These are phyloP conservation scores for Blakeslea trispora DNA, from an alignment of 371 early-diverging fungal species.

Conservation along the genomic window DNA sequence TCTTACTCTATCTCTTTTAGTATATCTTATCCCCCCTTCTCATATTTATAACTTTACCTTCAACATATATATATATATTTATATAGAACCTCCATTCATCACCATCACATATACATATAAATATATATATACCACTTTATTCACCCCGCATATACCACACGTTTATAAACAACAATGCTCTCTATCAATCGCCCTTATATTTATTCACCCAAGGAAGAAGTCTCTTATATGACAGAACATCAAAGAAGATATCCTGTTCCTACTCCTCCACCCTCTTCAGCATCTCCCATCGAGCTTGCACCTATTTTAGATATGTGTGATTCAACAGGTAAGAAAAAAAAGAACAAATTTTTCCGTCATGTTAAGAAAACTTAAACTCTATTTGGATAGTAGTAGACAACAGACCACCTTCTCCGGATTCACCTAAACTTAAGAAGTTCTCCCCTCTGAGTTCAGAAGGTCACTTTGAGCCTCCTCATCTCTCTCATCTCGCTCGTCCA, in stretches of 20 bases:
- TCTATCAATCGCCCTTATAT: slow-evolving; percentile 6
- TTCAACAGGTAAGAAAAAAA: slow-evolving; percentile 15
- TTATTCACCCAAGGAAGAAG: not conserved
- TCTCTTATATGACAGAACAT: not conserved
- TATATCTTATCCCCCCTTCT: not conserved
- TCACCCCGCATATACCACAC: slow-evolving; percentile 14
- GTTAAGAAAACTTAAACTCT: not conserved
- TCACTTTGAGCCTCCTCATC: slow-evolving; percentile 7
- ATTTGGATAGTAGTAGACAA: slow-evolving; percentile 14
- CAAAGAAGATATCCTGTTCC: slow-evolving; percentile 13
- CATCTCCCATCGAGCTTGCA: slow-evolving; percentile 30
- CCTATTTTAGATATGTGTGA: slow-evolving; percentile 25
- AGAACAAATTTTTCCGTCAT: not conserved
- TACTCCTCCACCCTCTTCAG: slow-evolving; percentile 21
- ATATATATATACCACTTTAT: slow-evolving; percentile 4
- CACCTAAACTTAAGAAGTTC: slow-evolving; percentile 22
- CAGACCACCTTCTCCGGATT: slow-evolving; percentile 34
- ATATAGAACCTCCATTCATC: no score
- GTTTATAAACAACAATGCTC: slow-evolving; percentile 4
- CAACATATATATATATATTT: no score
- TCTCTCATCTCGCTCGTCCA: slow-evolving; percentile 1
- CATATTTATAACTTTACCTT: no score
- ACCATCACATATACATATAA: no score
- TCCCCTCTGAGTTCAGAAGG: not conserved
- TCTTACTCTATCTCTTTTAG: slow-evolving; percentile 5